Evolutionary conservation across 2,329 filamentous ascomycete species (phyloP), one percentile per base, ranked within the genome.

Genomic region (Fusarium circinatum): DNA sequence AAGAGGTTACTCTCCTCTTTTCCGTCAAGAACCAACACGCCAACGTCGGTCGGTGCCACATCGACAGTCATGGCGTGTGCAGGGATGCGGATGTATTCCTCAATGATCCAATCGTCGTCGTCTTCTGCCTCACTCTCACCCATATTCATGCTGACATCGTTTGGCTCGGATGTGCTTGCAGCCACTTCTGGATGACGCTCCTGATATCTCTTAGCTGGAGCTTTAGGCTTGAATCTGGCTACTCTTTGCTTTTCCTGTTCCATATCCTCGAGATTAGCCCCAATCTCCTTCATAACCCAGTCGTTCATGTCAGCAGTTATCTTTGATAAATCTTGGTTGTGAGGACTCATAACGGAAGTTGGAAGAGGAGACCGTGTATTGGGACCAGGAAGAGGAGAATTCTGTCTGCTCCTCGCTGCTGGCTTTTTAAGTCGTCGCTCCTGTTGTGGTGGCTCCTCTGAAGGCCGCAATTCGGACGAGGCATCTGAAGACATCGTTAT

Each of bases 1-100:
- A 92, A 92, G 48, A 88, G 85, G 61, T 88, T 86, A 45, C 86
- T 85, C 68, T 90, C 89, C n/a, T 88, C 87, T 65, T 90, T 87
- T 28, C 85, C 85, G 58, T 89, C 88, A 55, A 91, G 85, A 12
- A 90, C 87, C 58, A 91, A 79, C 41, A 90, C 80, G 17, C 89
- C 89, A 12, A 91, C 85, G 51, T 86, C 86, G 32, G 87, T 84
- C 2, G 86, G 84, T 13, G 82, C 80, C 8, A 89, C 84, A 20
- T 86, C 82, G 15, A 84, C 79, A 22, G 84, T 83, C 65, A 90
- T 82, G 32, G 83, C 84, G 65, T 86, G 85, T 6, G 85, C 87
- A 4, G 89, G 88, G 24, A 92, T 85, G 41, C 90, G 89, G 59
- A 91, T 84, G 75, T 92, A 92, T 45, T 90, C 91, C 68, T 92